A percentile compares a stretch with the other conserved stretches of the same genome.
Evolutionary conservation across 345 rosid genomes (phyloP).

Genomic region (Viola odorata): DNA sequence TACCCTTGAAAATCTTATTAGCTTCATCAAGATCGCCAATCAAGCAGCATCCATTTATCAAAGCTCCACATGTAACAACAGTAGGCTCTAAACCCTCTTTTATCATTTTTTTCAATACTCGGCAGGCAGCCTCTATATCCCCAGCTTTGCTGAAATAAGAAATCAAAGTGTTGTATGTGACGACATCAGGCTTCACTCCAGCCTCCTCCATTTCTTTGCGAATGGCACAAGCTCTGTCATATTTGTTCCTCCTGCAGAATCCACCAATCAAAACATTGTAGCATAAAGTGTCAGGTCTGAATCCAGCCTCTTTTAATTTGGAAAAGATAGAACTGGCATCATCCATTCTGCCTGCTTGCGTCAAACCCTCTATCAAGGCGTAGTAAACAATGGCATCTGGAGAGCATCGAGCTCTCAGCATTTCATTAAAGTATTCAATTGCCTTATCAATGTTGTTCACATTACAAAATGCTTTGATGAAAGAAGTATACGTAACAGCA

Average conservation of each 20-base stretch:
- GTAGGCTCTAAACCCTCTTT: slow-evolving; percentile 46
- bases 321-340: slow-evolving; percentile 40
- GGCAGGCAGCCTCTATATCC: slow-evolving; percentile 34
- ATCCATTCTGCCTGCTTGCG: slow-evolving; percentile 53
- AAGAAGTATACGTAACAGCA: slow-evolving; percentile 43
- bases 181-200: slow-evolving; percentile 44
- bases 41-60: slow-evolving; percentile 60
- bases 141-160: slow-evolving; percentile 43
- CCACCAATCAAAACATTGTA: slow-evolving; percentile 58
- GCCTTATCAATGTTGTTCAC: slow-evolving; percentile 61
- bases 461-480: slow-evolving; percentile 56
- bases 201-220: slow-evolving; percentile 55
- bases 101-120: slow-evolving; percentile 45
- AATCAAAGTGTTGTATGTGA: slow-evolving; percentile 62
- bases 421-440: slow-evolving; percentile 44
- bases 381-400: slow-evolving; percentile 59
- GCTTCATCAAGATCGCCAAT: slow-evolving; percentile 49
- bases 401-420: slow-evolving; percentile 40
- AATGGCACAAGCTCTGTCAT: slow-evolving; percentile 48
- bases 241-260: slow-evolving; percentile 50
- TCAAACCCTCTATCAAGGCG: slow-evolving; percentile 55
- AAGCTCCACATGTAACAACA: slow-evolving; percentile 50
- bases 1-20: slow-evolving; percentile 48
- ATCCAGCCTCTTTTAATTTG: slow-evolving; percentile 52
- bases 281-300: slow-evolving; percentile 49